A percentile compares a stretch with the other conserved stretches of the same genome.
phyloP scores from a whole-genome alignment of 768 basidiomycete species.

The Exsudoporus frostii region DNA sequence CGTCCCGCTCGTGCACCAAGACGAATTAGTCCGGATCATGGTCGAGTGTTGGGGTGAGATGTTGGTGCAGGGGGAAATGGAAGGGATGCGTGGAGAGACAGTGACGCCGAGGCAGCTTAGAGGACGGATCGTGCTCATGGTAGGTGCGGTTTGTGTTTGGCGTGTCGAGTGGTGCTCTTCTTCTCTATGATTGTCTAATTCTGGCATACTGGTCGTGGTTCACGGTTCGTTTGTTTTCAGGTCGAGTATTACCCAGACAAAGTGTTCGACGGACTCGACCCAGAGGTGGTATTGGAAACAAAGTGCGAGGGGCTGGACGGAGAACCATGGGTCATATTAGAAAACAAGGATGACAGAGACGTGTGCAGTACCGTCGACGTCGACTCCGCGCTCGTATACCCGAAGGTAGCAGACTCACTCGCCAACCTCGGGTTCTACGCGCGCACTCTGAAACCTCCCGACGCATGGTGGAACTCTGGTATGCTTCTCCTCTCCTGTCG shows the following conservation, averaged over 20 bases:
- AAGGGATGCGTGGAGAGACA: slow-evolving; percentile 20
- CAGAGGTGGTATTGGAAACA: not conserved
- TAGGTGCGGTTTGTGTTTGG: slow-evolving; percentile 14
- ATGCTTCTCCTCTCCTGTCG: not conserved
- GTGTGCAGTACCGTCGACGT: slow-evolving; percentile 12
- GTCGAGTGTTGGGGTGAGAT: slow-evolving; percentile 49
- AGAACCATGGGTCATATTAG: slow-evolving; percentile 5
- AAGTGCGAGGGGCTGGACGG: not conserved
- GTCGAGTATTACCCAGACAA: slow-evolving; percentile 52
- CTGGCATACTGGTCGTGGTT: not conserved
- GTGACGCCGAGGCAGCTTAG: slow-evolving; percentile 46
- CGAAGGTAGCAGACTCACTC: slow-evolving; percentile 49
- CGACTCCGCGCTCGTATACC: not conserved
- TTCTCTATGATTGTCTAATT: not conserved
- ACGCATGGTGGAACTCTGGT: slow-evolving; percentile 48
- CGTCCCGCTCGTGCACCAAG: slow-evolving; percentile 47
- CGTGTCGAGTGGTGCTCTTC: not conserved
- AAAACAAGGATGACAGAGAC: slow-evolving; percentile 14
- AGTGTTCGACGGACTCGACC: not conserved
- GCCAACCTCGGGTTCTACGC: slow-evolving; percentile 58
- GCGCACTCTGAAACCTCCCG: slow-evolving; percentile 57
- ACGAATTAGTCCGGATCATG: slow-evolving; percentile 52
- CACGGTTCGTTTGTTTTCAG: slow-evolving; percentile 24
- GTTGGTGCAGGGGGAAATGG: slow-evolving; percentile 38
- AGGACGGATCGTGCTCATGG: slow-evolving; percentile 60